Conservation (phyloP, 2,329 filamentous ascomycete species). For the Fusarium chuoi region DNA sequence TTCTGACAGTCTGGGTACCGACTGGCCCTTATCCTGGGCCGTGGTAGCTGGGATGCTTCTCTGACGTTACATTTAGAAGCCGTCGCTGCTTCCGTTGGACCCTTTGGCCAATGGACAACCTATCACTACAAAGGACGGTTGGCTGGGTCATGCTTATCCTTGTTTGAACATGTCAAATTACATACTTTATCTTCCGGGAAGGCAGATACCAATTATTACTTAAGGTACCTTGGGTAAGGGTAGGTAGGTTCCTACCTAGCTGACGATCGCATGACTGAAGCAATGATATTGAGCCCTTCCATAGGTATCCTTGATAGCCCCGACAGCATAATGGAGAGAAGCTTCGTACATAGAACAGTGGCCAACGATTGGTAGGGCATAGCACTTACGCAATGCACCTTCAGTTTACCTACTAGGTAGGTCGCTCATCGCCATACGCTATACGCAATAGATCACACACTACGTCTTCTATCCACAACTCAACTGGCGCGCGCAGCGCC, state of each 20-base stretch:
- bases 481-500: slow-evolving; percentile 23
- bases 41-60: slow-evolving; percentile 15
- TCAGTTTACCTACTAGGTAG: background rate
- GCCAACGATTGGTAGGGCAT: background rate
- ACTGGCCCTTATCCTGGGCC: background rate
- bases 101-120: slow-evolving; percentile 22
- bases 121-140: slow-evolving; percentile 30
- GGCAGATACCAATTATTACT: slow-evolving; percentile 1
- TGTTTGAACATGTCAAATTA: slow-evolving; percentile 29
- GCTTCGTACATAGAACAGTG: background rate
- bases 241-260: background rate
- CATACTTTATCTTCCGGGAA: slow-evolving; percentile 15
- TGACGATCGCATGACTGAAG: slow-evolving; percentile 30
- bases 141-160: slow-evolving; percentile 28
- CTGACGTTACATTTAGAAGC: slow-evolving; percentile 39
- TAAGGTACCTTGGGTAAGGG: background rate
- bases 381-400: slow-evolving; percentile 38
- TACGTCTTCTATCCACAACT: slow-evolving; percentile 31
- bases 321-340: background rate
- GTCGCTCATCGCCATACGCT: slow-evolving; percentile 32
- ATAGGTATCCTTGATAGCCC: background rate
- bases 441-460: slow-evolving; percentile 35
- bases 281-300: slow-evolving; percentile 26
- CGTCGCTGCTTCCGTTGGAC: slow-evolving; percentile 23
- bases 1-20: background rate